Evolutionary conservation across 176 grass and related monocot genomes (phyloP), one percentile per base, ranked within the genome.

Genomic region (Ensete glaucum): DNA sequence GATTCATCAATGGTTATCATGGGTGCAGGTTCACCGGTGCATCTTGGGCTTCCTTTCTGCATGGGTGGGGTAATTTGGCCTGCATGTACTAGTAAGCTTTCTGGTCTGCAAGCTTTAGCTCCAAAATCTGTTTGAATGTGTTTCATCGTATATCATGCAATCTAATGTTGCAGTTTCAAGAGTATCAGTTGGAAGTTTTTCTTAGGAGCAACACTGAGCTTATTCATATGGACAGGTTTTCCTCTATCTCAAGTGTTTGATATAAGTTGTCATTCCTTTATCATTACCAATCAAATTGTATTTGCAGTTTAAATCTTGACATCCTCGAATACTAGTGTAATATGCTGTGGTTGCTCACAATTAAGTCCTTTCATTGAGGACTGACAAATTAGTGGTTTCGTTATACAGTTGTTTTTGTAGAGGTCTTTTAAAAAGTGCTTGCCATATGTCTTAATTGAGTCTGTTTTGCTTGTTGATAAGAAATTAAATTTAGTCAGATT

Each of bases 41-140:
- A 80, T 24, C 85, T 79, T 99, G 90, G 95, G 95, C 95, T 55
- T 89, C 80, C 9, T 54, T 86, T 72, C 73, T 99, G 48, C 88
- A 91, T 53, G 95, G 95, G 64, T 99, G 88, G 88, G 95, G 95
- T 82, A 99, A 99, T 77, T 85, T 99, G 88, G 88, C 90, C 76
- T 94, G 88, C 86, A 99, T 99, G 95, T 94, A 82, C 78, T 91
- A 91, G 90, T 94, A 91, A 21, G 77, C 24, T 53, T 62, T 75
- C 77, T 56, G 66, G 49, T 16, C 50, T 13, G 24, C 23, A 51
- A 52, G 4, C 9, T 63, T 60, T 25, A 20, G 12, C 9, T 52
- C 52, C 9, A 9, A 16, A 49, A 9, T 52, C 11, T 19, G 17
- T 15, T 53, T 15, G n/a, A 48, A 69, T 74, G 1, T 76, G 70